Base-by-base conservation (phyloP, 192 early-diverging fungal species). In the Spinellus fusiger region DNA sequence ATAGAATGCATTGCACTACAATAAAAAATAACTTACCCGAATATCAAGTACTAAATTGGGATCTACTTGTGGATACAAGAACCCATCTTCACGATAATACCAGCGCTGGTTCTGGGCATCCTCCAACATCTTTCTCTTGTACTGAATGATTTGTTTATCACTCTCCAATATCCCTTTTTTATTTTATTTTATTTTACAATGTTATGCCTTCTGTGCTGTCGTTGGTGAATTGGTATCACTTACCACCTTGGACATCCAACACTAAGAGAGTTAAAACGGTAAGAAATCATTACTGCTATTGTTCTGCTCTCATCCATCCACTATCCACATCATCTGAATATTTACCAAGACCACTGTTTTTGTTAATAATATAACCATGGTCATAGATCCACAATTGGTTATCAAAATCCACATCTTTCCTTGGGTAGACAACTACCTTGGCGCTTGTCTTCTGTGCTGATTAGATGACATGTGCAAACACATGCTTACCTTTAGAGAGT, bases 311-410 rank as follows among this genome's bases (percentile, higher is more conserved):
- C 1, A 48, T 56, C 9, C 31, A 54, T 8, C 13, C 20, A 37
- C 13, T 37, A 37, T 13, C 13, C 7, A 5, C 13, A 13, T 9
- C 35, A 9, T 9, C 35, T 37, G 13, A 37, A 5, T 37, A 37
- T 18, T 56, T 71, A 71, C 69, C 69, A 40, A 71, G 49, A 7
- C 69, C 69, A 6, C 62, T 65, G 33, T 71, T 63, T 47, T 71
- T 71, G 44, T 71, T 71, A 26, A 71, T 71, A 13, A 71, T 49
- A 25, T 65, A 65, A 5, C 69, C 69, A 18, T 60, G 25, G 49
- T 71, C 69, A 52, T 71, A 65, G 52, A 49, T 71, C 69, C 69
- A 71, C 13, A 71, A 38, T 40, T 73, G 70, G 46, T 63, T 73
- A 27, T 61, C 55, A 8, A 31, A 38, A 16, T 51, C 54, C 13